Conservation (phyloP, 768 basidiomycete species). For the Amanita rimosa region DNA sequence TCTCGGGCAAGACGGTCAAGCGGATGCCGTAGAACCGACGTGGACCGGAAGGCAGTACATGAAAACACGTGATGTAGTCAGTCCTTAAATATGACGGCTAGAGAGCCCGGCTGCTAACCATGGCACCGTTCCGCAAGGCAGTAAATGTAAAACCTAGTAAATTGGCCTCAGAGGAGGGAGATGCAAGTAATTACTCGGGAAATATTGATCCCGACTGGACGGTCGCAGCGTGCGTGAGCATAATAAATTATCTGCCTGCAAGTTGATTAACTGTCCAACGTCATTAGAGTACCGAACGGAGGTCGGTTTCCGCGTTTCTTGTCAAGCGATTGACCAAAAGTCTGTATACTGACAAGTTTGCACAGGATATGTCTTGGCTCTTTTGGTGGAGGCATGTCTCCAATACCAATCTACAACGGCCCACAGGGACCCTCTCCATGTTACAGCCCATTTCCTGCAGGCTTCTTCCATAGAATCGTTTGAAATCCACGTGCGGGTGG, state of each 20-base stretch:
- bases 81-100: neutral
- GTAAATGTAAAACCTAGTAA: slow-evolving; percentile 14
- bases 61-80: neutral
- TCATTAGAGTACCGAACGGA: slow-evolving; percentile 39
- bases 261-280: neutral
- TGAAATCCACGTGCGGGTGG: slow-evolving; percentile 32
- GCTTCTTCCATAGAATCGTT: slow-evolving; percentile 29
- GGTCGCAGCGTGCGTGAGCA: slow-evolving; percentile 28
- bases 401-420: slow-evolving; percentile 32
- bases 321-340: neutral
- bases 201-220: slow-evolving; percentile 35
- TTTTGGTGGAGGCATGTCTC: slow-evolving; percentile 43
- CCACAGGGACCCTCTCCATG: slow-evolving; percentile 47
- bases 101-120: slow-evolving; percentile 6
- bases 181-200: slow-evolving; percentile 21
- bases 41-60: neutral
- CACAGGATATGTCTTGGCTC: slow-evolving; percentile 47
- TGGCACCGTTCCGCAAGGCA: slow-evolving; percentile 31
- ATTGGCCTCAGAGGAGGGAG: slow-evolving; percentile 6
- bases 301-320: slow-evolving; percentile 18
- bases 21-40: too few relatives aligned
- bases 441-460: slow-evolving; percentile 48
- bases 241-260: neutral
- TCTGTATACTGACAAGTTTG: neutral
- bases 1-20: too few relatives aligned